Percentiles rank a stretch among this genome's conserved stretches.
These are phyloP conservation scores for Colletotrichum neosansevieriae DNA, from an alignment of 2,329 filamentous ascomycete genomes.

Conservation along the genomic window DNA sequence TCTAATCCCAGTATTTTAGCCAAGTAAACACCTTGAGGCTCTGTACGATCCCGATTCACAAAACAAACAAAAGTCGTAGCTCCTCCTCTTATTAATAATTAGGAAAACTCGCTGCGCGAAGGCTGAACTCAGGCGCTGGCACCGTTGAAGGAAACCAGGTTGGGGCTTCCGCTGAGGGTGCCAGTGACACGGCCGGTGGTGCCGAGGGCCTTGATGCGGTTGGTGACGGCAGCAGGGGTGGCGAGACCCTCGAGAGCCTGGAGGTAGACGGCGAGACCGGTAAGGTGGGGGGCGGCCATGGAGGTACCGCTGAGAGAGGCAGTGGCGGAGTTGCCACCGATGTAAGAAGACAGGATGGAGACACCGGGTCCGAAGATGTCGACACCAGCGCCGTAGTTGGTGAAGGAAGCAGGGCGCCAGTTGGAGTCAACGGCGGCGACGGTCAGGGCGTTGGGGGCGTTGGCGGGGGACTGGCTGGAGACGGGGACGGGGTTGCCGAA, in stretches of 20 bases:
- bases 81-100: conserved; percentile 5
- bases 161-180: conserved; percentile 52
- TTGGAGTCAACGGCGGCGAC: conserved; percentile 61
- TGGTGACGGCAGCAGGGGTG: conserved; percentile 57
- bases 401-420: conserved; percentile 57
- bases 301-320: conserved; percentile 68
- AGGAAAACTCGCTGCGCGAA: background rate
- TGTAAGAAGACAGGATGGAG: conserved; percentile 60
- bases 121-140: conserved; percentile 23
- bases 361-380: conserved; percentile 66
- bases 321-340: conserved; percentile 55
- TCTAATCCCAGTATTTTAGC: no score
- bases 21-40: no score
- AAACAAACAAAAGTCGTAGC: background rate
- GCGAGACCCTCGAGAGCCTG: conserved; percentile 54
- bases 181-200: conserved; percentile 54
- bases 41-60: no score
- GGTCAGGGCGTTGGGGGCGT: conserved; percentile 60
- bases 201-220: conserved; percentile 56
- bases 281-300: conserved; percentile 72
- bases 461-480: conserved; percentile 59
- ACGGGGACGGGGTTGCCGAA: conserved; percentile 35
- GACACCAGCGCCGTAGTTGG: conserved; percentile 62
- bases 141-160: conserved; percentile 63
- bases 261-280: conserved; percentile 72